These are phyloP conservation scores for Linnemannia zychae DNA, from an alignment of 192 early-diverging fungal species.

Conservation along the genomic window DNA sequence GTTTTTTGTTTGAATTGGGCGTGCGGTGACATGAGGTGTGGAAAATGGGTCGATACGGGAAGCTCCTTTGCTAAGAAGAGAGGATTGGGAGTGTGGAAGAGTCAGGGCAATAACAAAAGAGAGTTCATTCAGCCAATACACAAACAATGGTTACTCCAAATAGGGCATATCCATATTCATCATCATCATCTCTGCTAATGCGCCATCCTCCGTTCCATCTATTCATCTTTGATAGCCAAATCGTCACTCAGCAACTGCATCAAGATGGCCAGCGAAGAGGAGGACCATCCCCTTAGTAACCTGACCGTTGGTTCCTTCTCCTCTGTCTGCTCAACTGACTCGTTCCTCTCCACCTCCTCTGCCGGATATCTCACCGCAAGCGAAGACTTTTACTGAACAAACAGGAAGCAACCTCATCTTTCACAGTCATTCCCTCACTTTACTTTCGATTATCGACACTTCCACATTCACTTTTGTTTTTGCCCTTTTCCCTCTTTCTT, in stretches of 20 bases:
- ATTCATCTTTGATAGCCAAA: constrained; percentile 31
- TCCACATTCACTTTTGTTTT: neutral
- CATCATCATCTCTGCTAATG: neutral
- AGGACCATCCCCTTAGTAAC: constrained; percentile 43
- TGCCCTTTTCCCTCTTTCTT: neutral
- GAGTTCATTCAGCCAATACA: constrained; percentile 5
- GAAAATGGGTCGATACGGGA: neutral
- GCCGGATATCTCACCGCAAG: constrained; percentile 34
- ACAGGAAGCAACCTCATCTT: neutral
- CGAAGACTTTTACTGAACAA: constrained; percentile 24
- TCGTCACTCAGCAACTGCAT: constrained; percentile 23
- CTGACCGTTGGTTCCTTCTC: constrained; percentile 42
- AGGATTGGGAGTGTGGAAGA: neutral
- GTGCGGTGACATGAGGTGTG: constrained; percentile 4
- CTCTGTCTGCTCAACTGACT: constrained; percentile 44
- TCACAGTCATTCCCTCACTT: constrained; percentile 2
- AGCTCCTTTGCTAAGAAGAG: neutral
- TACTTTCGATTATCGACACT: constrained; percentile 5
- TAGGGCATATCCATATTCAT: neutral
- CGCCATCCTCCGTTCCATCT: neutral
- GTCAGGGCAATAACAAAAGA: neutral
- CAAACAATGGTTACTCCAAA: constrained; percentile 7
- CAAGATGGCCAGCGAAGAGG: constrained; percentile 31
- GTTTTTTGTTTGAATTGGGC: constrained; percentile 2
- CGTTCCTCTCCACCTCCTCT: constrained; percentile 32